These are phyloP conservation scores for Lasiosphaeria miniovina DNA, from an alignment of 495 filamentous ascomycete genomes.

Conservation along the genomic window DNA sequence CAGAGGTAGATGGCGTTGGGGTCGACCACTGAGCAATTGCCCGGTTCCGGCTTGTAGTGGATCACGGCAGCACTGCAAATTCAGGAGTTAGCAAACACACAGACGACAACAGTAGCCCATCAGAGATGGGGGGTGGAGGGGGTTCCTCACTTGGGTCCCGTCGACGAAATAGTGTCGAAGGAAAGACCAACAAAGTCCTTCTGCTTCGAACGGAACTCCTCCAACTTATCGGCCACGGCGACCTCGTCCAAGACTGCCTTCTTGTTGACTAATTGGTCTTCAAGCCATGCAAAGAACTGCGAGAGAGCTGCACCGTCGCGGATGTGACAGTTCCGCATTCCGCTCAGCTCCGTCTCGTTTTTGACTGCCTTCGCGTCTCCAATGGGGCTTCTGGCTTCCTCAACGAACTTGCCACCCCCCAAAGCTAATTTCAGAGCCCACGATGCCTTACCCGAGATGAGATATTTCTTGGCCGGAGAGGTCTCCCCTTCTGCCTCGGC, in stretches of 20 bases:
- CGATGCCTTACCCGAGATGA: slow-evolving; percentile 85
- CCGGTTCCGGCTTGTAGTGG: slow-evolving; percentile 90
- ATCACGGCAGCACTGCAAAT: slow-evolving; percentile 73
- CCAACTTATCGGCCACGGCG: slow-evolving; percentile 84
- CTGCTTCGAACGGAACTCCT: slow-evolving; percentile 74
- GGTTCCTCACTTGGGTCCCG: slow-evolving; percentile 68
- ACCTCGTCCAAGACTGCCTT: slow-evolving; percentile 80
- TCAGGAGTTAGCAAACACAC: slow-evolving; percentile 10
- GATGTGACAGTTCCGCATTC: slow-evolving; percentile 92
- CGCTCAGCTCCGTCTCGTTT: slow-evolving; percentile 85
- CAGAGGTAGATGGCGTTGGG: slow-evolving; percentile 89
- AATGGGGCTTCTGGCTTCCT: slow-evolving; percentile 83
- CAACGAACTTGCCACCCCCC: slow-evolving; percentile 82
- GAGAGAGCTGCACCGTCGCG: slow-evolving; percentile 89
- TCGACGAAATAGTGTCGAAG: slow-evolving; percentile 95
- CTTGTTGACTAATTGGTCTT: slow-evolving; percentile 76
- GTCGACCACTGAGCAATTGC: slow-evolving; percentile 79
- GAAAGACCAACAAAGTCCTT: slow-evolving; percentile 86
- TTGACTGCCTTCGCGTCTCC: slow-evolving; percentile 97
- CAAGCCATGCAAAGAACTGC: slow-evolving; percentile 96
- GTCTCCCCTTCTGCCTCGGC: slow-evolving; percentile 33
- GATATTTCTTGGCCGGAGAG: slow-evolving; percentile 62
- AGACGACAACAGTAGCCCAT: not conserved
- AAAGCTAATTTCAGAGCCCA: slow-evolving; percentile 89
- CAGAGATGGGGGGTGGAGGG: not conserved